These are phyloP conservation scores for Eucalyptus rudis DNA, from an alignment of 345 rosid genomes.

Conservation along the genomic window DNA sequence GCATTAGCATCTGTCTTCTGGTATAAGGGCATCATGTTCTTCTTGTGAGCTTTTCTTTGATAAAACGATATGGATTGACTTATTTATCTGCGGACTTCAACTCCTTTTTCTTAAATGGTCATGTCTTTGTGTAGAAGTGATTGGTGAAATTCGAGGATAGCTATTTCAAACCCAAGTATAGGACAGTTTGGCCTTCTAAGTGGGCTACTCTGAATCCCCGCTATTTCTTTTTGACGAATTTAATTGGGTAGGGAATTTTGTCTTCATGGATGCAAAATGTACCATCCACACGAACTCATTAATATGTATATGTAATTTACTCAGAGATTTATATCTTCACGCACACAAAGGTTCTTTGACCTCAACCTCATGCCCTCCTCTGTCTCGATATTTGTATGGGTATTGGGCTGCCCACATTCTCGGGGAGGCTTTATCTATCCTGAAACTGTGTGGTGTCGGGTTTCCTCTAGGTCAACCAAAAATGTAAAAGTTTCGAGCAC, in stretches of 20 bases:
- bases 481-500: not conserved
- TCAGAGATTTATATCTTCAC: not conserved
- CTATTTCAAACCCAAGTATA: not conserved
- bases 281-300: not conserved
- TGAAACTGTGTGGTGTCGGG: not conserved
- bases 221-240: not conserved
- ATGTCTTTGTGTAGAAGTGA: not conserved
- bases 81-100: not conserved
- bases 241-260: not conserved
- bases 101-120: no score
- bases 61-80: not conserved
- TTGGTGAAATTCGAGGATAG: not conserved
- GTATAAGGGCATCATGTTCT: not conserved
- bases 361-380: not conserved
- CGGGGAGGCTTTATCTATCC: not conserved
- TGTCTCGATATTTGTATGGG: not conserved
- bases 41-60: not conserved
- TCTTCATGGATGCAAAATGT: not conserved
- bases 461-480: not conserved
- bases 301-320: not conserved
- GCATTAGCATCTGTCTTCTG: not conserved
- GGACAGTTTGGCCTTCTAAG: not conserved
- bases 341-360: not conserved
- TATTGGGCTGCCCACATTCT: not conserved
- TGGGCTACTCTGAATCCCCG: not conserved